Evolutionary conservation across 108 stramenopile genomes (phyloP), one percentile per base, ranked within the genome.

Genomic region (Aurantiochytrium sp.): DNA sequence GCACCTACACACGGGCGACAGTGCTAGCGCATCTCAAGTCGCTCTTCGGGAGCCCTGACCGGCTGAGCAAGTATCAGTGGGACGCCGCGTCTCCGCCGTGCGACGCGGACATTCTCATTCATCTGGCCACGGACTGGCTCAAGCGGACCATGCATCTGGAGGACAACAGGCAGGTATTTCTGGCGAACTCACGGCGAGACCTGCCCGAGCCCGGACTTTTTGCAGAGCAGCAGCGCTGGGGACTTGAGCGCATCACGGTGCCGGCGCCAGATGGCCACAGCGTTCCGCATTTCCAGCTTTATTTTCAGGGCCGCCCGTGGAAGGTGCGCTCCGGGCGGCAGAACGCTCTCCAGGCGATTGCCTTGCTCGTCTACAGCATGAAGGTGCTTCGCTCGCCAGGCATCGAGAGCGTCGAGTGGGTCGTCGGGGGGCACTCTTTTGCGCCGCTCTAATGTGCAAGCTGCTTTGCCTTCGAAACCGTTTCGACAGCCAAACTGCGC

Each of bases 281-380:
- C 10, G 45, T 81, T 12, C 73, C 73, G 12, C 73, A 81, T 30
- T 81, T 48, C 73, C 42, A 81, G 42, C 42, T 81, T 30, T 41
- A 48, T 48, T 2, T 81, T 30, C 73, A 81, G 1, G 73, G 73
- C 73, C 27, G 15, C 19, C 27, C 30, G 1, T 81, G 73, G 73
- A 12, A 81, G 45, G 73, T 81, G 24, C 73, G 73, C 27, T 37
- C 73, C 6, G 73, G 73, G 6, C 73, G 73, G 21, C 73, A 81
- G 27, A 81, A 81, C 39, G 73, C 73, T 24, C 24, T 81, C 12
- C 73, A 81, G 45, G 73, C 73, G 6, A 42, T 81, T 81, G 73
- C 73, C 39, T 42, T 81, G 3, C 39, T 81, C 1, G 24, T 81
- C 32, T 81, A 81, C 45, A 48, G 73, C 73, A 81, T 81, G 73